phyloP scores from a whole-genome alignment of 768 basidiomycete species.

The Boletus rubroflammeus region DNA sequence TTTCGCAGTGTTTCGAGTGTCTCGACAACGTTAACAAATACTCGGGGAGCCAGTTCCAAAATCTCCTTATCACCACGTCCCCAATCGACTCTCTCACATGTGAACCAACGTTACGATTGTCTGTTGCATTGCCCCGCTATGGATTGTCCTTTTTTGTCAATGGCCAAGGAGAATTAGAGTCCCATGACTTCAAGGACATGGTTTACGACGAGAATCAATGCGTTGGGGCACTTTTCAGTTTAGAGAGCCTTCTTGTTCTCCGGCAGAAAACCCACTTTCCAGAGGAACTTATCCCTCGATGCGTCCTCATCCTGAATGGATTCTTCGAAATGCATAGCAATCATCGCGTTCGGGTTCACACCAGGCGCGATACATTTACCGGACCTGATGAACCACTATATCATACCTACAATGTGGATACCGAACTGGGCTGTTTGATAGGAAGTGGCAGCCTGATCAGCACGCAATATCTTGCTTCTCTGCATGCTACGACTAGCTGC shows the following conservation, averaged over 20 bases:
- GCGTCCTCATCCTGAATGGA: background rate
- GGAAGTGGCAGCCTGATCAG: slow-evolving; percentile 16
- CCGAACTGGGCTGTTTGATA: slow-evolving; percentile 11
- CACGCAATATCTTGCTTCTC: slow-evolving; percentile 33
- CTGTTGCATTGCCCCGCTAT: slow-evolving; percentile 34
- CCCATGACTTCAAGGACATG: slow-evolving; percentile 36
- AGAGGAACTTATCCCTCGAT: background rate
- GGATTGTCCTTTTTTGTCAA: slow-evolving; percentile 37
- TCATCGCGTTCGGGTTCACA: background rate
- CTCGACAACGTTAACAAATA: background rate
- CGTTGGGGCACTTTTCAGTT: slow-evolving; percentile 39
- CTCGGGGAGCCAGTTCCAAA: background rate
- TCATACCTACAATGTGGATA: background rate
- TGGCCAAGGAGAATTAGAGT: slow-evolving; percentile 29
- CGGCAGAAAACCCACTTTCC: background rate
- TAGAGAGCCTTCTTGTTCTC: slow-evolving; percentile 33
- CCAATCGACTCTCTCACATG: background rate
- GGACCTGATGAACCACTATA: too few relatives aligned
- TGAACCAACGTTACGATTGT: background rate
- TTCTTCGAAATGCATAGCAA: background rate
- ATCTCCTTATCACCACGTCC: slow-evolving; percentile 14
- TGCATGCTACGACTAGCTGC: slow-evolving; percentile 41
- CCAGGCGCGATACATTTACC: too few relatives aligned
- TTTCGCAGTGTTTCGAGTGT: slow-evolving; percentile 7
- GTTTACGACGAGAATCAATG: slow-evolving; percentile 37